Evolutionary conservation across 108 stramenopile genomes (phyloP).

Genomic region (Discostella pseudostelligera): DNA sequence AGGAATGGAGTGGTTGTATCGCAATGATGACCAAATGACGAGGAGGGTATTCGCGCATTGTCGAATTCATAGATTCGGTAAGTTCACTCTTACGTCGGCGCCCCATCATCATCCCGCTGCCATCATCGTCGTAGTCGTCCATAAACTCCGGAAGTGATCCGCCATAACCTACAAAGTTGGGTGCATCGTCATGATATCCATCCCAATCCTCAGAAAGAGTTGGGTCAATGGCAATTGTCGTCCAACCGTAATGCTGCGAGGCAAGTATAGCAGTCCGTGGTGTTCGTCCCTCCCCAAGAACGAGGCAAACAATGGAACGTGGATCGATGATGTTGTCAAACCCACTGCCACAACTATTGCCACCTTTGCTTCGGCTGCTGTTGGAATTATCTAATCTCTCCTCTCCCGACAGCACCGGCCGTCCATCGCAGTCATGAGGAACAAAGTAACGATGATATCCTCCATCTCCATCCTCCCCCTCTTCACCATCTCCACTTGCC

Average conservation of each 20-base stretch:
- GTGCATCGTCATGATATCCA: slow-evolving; percentile 32
- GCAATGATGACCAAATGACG: slow-evolving; percentile 36
- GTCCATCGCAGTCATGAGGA: slow-evolving; percentile 28
- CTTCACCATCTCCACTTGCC: slow-evolving; percentile 4
- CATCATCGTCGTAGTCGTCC: slow-evolving; percentile 2
- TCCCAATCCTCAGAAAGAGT: slow-evolving; percentile 36
- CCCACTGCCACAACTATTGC: neutral
- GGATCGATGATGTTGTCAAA: slow-evolving; percentile 12
- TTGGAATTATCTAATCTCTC: neutral
- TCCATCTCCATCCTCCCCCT: neutral
- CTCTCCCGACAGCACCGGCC: slow-evolving; percentile 7
- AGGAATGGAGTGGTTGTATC: slow-evolving; percentile 18
- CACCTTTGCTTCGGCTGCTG: neutral
- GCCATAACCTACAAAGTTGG: slow-evolving; percentile 31
- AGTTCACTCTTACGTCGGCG: neutral
- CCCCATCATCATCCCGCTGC: neutral
- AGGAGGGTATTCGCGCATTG: neutral
- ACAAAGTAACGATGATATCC: slow-evolving; percentile 36
- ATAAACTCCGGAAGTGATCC: slow-evolving; percentile 39
- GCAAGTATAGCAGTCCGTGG: slow-evolving; percentile 44
- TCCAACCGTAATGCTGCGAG: slow-evolving; percentile 45
- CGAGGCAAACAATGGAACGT: slow-evolving; percentile 39
- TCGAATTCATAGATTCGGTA: neutral
- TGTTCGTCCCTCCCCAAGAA: slow-evolving; percentile 32
- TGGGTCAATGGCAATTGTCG: slow-evolving; percentile 36